Evolutionary conservation across 2,329 filamentous ascomycete genomes (phyloP).

Genomic region (Hypoxylon sp.): DNA sequence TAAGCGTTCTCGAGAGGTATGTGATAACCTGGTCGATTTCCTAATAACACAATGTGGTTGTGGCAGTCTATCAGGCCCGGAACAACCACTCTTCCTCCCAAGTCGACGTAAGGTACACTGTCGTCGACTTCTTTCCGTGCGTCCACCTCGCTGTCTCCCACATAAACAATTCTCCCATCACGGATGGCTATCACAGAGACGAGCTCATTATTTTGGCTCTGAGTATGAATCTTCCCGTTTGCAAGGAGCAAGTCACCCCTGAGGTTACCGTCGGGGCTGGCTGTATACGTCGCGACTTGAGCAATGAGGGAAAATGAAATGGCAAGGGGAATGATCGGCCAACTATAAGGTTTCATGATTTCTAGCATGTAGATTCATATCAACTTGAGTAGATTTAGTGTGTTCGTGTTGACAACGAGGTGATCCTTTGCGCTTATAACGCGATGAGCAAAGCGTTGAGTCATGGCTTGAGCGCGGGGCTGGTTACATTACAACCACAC

Average conservation of each 20-base stretch:
- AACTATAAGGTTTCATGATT: neutral
- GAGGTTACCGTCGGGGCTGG: constrained; percentile 14
- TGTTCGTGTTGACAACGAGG: neutral
- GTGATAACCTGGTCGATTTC: constrained; percentile 48
- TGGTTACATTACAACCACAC: neutral
- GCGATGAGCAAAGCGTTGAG: neutral
- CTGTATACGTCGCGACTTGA: constrained; percentile 1
- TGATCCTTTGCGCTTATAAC: neutral
- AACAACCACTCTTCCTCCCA: constrained; percentile 40
- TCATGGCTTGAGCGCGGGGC: neutral
- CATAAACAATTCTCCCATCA: constrained; percentile 44
- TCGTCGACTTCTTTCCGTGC: constrained; percentile 28
- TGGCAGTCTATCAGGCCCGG: constrained; percentile 49
- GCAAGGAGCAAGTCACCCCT: constrained; percentile 43
- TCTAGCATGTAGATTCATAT: neutral
- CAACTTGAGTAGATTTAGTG: neutral
- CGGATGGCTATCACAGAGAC: constrained; percentile 43
- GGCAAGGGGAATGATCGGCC: neutral
- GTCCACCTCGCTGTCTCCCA: constrained; percentile 41
- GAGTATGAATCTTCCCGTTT: constrained; percentile 47
- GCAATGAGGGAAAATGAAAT: neutral
- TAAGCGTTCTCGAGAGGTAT: constrained; percentile 47
- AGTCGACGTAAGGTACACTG: constrained; percentile 38
- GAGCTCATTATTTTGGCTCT: constrained; percentile 32
- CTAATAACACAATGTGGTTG: constrained; percentile 48